phyloP scores from a whole-genome alignment of 2,329 filamentous ascomycete species.

The Botryotinia narcissicola region DNA sequence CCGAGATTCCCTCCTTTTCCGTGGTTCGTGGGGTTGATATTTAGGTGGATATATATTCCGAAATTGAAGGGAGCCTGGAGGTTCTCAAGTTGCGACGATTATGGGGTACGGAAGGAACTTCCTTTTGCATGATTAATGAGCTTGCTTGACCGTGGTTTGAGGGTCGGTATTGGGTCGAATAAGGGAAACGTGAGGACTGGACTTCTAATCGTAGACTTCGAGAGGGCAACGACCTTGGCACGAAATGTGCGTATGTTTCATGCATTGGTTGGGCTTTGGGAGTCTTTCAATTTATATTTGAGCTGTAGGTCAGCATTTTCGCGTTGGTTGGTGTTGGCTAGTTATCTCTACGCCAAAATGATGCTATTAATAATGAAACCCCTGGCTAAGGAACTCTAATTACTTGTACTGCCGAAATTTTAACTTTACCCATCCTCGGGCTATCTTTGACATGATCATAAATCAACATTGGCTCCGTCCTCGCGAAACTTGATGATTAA shows the following conservation, averaged over 20 bases:
- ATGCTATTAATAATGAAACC: not conserved
- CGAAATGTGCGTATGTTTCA: not conserved
- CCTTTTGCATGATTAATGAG: conserved; percentile 39
- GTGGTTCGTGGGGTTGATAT: conserved; percentile 35
- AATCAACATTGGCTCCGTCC: not conserved
- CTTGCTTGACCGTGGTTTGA: not conserved
- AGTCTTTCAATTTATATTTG: not conserved
- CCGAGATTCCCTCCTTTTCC: conserved; percentile 35
- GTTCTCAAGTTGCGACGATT: conserved; percentile 40
- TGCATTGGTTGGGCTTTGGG: not conserved
- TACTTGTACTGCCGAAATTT: not conserved
- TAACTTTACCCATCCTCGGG: not conserved
- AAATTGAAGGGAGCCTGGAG: conserved; percentile 41
- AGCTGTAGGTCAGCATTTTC: not conserved
- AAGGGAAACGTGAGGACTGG: not conserved
- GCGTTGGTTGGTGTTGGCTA: not conserved
- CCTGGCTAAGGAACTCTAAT: not conserved
- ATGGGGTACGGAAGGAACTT: conserved; percentile 39
- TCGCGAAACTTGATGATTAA: not conserved
- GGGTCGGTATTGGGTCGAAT: not conserved
- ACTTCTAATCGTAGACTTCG: not conserved
- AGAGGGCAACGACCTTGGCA: not conserved
- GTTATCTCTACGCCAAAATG: not conserved
- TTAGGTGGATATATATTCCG: conserved; percentile 40
- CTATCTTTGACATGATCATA: no score